Conservation (phyloP, 2,329 filamentous ascomycete species). For the Paraphoma sp. region DNA sequence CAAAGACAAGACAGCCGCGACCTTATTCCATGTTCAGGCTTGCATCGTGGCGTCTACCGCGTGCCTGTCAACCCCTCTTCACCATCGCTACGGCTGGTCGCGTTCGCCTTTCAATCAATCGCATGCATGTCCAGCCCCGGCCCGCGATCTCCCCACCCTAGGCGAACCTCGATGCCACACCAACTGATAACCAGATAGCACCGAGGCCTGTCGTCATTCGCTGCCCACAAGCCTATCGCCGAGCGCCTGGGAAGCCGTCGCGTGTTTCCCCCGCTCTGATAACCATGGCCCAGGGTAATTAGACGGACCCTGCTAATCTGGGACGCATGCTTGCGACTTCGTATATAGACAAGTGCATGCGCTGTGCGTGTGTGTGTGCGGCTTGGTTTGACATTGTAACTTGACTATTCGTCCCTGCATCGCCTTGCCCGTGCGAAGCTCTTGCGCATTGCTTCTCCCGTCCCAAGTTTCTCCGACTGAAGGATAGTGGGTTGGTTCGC, state of each 20-base stretch:
- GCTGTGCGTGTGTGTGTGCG: not conserved
- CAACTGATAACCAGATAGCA: constrained; percentile 17
- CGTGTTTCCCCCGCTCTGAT: constrained; percentile 8
- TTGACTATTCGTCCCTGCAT: not conserved
- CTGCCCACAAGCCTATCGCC: constrained; percentile 16
- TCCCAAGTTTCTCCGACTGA: not conserved
- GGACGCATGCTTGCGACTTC: not conserved
- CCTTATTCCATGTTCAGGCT: not conserved
- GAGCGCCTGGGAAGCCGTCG: constrained; percentile 1
- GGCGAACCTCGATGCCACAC: constrained; percentile 2
- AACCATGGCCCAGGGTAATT: not conserved
- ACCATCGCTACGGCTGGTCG: not conserved
- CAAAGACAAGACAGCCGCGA: not conserved
- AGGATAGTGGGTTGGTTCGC: not conserved
- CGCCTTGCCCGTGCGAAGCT: not conserved
- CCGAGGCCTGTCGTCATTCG: constrained; percentile 12
- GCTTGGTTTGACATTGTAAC: not conserved
- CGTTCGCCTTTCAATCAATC: not conserved
- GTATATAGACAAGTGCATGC: not conserved
- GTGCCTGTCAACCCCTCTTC: not conserved
- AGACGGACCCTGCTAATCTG: not conserved
- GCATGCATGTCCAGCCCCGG: not conserved
- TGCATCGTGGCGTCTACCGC: not conserved
- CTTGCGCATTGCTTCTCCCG: not conserved
- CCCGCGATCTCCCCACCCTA: constrained; percentile 3